Percentiles rank a stretch among this genome's conserved stretches.
phyloP scores from a whole-genome alignment of 139 green algal genomes.

The Medakamo hakoo region DNA sequence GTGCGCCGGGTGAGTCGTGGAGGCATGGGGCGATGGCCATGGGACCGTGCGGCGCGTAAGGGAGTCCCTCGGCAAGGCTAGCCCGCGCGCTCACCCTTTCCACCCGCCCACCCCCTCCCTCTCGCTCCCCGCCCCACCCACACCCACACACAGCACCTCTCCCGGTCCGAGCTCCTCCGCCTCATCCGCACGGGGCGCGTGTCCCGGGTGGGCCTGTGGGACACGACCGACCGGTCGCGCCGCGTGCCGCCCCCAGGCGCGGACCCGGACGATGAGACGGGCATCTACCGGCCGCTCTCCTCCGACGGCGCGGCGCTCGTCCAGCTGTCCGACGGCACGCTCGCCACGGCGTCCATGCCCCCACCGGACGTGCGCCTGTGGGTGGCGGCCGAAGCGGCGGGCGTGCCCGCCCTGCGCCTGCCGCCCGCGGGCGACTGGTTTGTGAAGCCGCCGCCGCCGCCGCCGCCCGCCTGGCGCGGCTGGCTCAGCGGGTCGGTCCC shows the following conservation, averaged over 20 bases:
- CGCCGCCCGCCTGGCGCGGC: not conserved
- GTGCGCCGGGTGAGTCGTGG: conserved; percentile 34
- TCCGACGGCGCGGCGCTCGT: not conserved
- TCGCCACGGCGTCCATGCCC: not conserved
- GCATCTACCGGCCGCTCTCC: not conserved
- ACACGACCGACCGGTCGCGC: no score
- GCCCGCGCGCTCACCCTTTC: not conserved
- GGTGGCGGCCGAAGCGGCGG: conserved; percentile 4
- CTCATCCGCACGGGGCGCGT: not conserved
- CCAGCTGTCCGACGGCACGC: not conserved
- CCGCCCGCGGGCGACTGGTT: not conserved
- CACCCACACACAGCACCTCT: not conserved
- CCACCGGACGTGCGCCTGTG: conserved; percentile 4
- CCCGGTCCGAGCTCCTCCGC: not conserved
- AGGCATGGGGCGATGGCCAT: conserved; percentile 32
- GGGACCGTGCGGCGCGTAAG: conserved; percentile 14
- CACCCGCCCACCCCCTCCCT: conserved; percentile 44
- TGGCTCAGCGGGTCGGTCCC: not conserved
- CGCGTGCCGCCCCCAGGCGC: not conserved
- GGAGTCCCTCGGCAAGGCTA: not conserved
- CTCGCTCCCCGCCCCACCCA: conserved; percentile 17
- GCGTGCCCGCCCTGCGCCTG: not conserved
- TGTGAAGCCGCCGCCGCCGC: not conserved
- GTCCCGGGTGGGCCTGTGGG: not conserved
- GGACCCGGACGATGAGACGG: not conserved